Percentiles rank a stretch among this genome's conserved stretches.
These are phyloP conservation scores for Betula pendula DNA, from an alignment of 306 rosid genomes.

Conservation along the genomic window DNA sequence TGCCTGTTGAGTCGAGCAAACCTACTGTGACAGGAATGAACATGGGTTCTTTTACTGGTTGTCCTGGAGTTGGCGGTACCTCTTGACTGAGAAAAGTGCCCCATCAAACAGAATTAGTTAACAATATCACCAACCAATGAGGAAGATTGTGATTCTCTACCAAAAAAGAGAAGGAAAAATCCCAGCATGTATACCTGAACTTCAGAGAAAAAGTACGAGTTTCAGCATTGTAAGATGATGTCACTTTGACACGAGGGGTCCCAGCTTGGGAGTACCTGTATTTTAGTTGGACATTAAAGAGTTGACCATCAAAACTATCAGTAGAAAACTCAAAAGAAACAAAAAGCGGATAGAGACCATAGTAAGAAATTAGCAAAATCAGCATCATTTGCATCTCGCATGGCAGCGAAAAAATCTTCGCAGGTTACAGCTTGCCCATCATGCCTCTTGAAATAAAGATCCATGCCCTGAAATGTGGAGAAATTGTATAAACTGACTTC, in stretches of 20 bases:
- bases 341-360: slow-evolving; percentile 50
- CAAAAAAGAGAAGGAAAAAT: slow-evolving; percentile 16
- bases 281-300: slow-evolving; percentile 9
- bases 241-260: slow-evolving; percentile 78
- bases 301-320: slow-evolving; percentile 19
- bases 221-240: slow-evolving; percentile 74
- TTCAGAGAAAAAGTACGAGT: slow-evolving; percentile 69
- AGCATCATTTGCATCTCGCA: slow-evolving; percentile 90
- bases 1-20: slow-evolving; percentile 75
- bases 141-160: slow-evolving; percentile 14
- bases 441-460: slow-evolving; percentile 93
- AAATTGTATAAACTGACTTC: slow-evolving; percentile 19
- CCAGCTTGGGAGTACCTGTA: slow-evolving; percentile 99
- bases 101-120: slow-evolving; percentile 38
- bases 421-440: slow-evolving; percentile 99
- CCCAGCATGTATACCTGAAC: slow-evolving; percentile 56
- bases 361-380: slow-evolving; percentile 90
- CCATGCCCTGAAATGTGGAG: slow-evolving; percentile 80
- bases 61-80: slow-evolving; percentile 89
- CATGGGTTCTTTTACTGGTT: slow-evolving; percentile 84
- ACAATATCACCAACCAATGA: slow-evolving; percentile 25
- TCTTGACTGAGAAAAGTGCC: slow-evolving; percentile 66
- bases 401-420: slow-evolving; percentile 93
- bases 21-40: slow-evolving; percentile 88
- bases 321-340: slow-evolving; percentile 14